A percentile compares a stretch with the other conserved stretches of the same genome.
phyloP scores from a whole-genome alignment of 768 basidiomycete genomes.

The Lactarius indigo region DNA sequence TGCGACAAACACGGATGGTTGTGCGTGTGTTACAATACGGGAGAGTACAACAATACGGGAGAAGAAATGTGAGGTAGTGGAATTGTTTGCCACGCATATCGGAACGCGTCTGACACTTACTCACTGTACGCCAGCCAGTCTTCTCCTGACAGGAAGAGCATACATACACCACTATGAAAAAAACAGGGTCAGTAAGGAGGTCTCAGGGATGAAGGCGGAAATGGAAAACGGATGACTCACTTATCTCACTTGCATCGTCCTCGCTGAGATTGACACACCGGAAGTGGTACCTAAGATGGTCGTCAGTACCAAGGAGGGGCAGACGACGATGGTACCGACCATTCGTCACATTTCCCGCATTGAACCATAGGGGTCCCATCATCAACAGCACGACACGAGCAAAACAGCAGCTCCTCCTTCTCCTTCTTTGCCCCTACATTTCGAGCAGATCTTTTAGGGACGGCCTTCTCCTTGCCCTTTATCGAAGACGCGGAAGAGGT shows the following conservation, averaged over 20 bases:
- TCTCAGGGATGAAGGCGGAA: slow-evolving; percentile 11
- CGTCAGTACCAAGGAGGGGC: not conserved
- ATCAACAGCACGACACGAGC: slow-evolving; percentile 62
- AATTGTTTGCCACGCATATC: not conserved
- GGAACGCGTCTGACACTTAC: slow-evolving; percentile 55
- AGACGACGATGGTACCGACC: slow-evolving; percentile 41
- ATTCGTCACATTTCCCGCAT: slow-evolving; percentile 64
- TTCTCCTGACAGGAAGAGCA: slow-evolving; percentile 51
- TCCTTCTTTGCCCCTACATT: slow-evolving; percentile 20
- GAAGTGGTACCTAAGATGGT: slow-evolving; percentile 67
- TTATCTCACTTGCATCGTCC: slow-evolving; percentile 66
- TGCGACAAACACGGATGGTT: slow-evolving; percentile 22
- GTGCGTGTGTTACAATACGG: slow-evolving; percentile 24
- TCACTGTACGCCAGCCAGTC: slow-evolving; percentile 61
- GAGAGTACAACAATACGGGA: slow-evolving; percentile 25
- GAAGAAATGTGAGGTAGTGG: slow-evolving; percentile 8
- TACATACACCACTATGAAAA: slow-evolving; percentile 51
- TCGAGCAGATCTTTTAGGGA: slow-evolving; percentile 19
- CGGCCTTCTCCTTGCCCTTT: slow-evolving; percentile 20
- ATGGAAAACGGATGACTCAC: slow-evolving; percentile 44
- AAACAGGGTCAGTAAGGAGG: not conserved
- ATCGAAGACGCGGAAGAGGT: not conserved
- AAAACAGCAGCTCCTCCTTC: slow-evolving; percentile 36
- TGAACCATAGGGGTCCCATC: slow-evolving; percentile 77
- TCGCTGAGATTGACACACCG: slow-evolving; percentile 58